Evolutionary conservation across 768 basidiomycete species (phyloP).

Genomic region (Xerocomus spinulosus): DNA sequence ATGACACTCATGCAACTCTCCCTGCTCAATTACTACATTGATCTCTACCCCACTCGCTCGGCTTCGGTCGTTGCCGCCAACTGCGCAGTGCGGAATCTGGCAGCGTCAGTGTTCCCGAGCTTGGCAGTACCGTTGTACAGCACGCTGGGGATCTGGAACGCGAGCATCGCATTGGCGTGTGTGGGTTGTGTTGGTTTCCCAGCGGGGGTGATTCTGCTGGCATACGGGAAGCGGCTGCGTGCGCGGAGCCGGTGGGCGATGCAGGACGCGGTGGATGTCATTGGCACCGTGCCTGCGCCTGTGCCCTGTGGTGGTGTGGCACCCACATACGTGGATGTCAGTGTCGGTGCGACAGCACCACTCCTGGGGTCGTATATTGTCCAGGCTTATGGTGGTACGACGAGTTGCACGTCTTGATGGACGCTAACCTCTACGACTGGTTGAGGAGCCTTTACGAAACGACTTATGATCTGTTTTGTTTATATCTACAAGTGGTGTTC

Average conservation of each 20-base stretch:
- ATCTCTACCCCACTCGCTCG: constrained; percentile 28
- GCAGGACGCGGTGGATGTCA: constrained; percentile 10
- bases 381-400: constrained; percentile 17
- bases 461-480: too few relatives aligned
- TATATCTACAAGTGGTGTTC: too few relatives aligned
- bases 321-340: background rate
- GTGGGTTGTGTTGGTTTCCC: constrained; percentile 26
- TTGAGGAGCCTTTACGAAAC: background rate
- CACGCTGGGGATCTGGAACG: constrained; percentile 14
- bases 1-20: constrained; percentile 28
- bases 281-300: background rate
- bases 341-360: constrained; percentile 7
- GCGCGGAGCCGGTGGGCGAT: constrained; percentile 24
- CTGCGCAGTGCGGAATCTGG: constrained; percentile 20
- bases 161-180: constrained; percentile 17
- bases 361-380: constrained; percentile 9
- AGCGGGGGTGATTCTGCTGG: constrained; percentile 14
- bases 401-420: background rate
- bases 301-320: background rate
- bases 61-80: constrained; percentile 29
- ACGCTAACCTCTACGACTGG: background rate
- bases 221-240: constrained; percentile 19
- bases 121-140: constrained; percentile 22
- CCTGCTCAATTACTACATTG: constrained; percentile 28
- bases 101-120: constrained; percentile 22